Conservation (phyloP, 2,329 filamentous ascomycete species). For the Chaetomium sp. region DNA sequence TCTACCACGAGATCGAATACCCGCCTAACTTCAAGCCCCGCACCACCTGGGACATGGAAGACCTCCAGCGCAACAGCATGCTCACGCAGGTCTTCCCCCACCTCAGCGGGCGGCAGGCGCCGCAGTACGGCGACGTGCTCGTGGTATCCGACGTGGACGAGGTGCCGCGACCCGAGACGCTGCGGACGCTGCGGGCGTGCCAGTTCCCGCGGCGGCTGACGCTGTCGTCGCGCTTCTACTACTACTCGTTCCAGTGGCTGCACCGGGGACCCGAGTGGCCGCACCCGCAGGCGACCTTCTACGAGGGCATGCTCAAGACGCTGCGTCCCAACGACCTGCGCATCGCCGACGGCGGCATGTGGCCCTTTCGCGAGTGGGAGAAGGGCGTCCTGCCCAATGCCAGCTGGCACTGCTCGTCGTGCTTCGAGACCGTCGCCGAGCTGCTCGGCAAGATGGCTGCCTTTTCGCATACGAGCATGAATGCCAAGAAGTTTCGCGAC, state of each 20-base stretch:
- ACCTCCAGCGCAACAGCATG: slow-evolving; percentile 58
- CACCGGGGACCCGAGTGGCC: slow-evolving; percentile 52
- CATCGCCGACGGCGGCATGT: slow-evolving; percentile 48
- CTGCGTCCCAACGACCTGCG: slow-evolving; percentile 58
- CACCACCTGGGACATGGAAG: slow-evolving; percentile 54
- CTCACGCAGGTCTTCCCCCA: slow-evolving; percentile 57
- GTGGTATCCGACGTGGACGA: slow-evolving; percentile 64
- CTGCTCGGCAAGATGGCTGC: slow-evolving; percentile 58
- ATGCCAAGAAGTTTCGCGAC: slow-evolving; percentile 52
- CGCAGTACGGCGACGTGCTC: slow-evolving; percentile 56
- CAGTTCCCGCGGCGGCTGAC: slow-evolving; percentile 56
- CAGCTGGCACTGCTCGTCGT: slow-evolving; percentile 65
- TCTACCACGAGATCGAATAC: slow-evolving; percentile 57
- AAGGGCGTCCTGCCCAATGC: slow-evolving; percentile 52
- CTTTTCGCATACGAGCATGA: slow-evolving; percentile 59
- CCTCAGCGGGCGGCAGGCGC: slow-evolving; percentile 46
- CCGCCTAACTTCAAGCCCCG: slow-evolving; percentile 45
- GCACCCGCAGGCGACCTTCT: slow-evolving; percentile 63
- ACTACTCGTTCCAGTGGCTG: slow-evolving; percentile 57
- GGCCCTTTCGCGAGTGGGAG: slow-evolving; percentile 45
- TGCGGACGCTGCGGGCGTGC: slow-evolving; percentile 54
- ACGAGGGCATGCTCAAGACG: slow-evolving; percentile 49
- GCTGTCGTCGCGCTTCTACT: slow-evolving; percentile 56
- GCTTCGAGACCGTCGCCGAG: slow-evolving; percentile 59
- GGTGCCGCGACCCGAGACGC: slow-evolving; percentile 55